Conservation (phyloP, 164 flowering plant species). For the Annona cherimola region DNA sequence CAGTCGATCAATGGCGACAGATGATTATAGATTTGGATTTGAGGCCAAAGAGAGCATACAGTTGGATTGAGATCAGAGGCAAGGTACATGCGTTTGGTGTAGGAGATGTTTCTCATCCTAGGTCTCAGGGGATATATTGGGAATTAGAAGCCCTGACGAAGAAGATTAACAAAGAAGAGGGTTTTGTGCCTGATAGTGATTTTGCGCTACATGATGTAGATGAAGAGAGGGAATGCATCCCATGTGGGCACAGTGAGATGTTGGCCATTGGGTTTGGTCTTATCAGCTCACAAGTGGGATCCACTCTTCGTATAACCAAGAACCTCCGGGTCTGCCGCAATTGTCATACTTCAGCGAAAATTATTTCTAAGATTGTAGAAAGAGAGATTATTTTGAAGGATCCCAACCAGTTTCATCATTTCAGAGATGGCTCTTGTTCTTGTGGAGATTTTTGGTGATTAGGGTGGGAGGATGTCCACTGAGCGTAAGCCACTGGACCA, state of each 20-base stretch:
- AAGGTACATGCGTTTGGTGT: slow-evolving; percentile 71
- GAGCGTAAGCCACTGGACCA: too few species aligned
- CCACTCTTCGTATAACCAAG: slow-evolving; percentile 48
- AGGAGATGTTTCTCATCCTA: slow-evolving; percentile 70
- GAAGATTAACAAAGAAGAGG: slow-evolving; percentile 36
- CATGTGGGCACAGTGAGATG: slow-evolving; percentile 65
- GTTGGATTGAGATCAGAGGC: slow-evolving; percentile 60
- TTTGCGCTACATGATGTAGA: slow-evolving; percentile 64
- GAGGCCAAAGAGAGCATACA: slow-evolving; percentile 47
- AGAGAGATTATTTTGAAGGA: slow-evolving; percentile 66
- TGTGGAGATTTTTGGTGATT: slow-evolving; percentile 42
- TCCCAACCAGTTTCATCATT: slow-evolving; percentile 58
- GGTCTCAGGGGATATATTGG: slow-evolving; percentile 49
- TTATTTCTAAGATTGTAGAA: slow-evolving; percentile 34
- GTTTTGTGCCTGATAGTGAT: slow-evolving; percentile 20
- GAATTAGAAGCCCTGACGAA: slow-evolving; percentile 43
- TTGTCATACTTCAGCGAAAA: slow-evolving; percentile 52
- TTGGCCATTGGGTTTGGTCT: slow-evolving; percentile 64
- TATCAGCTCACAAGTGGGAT: slow-evolving; percentile 36
- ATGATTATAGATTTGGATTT: slow-evolving; percentile 53
- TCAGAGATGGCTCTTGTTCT: slow-evolving; percentile 58
- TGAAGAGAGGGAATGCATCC: slow-evolving; percentile 63
- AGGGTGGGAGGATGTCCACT: not conserved
- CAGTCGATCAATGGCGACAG: slow-evolving; percentile 28
- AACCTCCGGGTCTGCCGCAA: slow-evolving; percentile 47